phyloP scores from a whole-genome alignment of 441 rosid species.

The Codiaeum variegatum region DNA sequence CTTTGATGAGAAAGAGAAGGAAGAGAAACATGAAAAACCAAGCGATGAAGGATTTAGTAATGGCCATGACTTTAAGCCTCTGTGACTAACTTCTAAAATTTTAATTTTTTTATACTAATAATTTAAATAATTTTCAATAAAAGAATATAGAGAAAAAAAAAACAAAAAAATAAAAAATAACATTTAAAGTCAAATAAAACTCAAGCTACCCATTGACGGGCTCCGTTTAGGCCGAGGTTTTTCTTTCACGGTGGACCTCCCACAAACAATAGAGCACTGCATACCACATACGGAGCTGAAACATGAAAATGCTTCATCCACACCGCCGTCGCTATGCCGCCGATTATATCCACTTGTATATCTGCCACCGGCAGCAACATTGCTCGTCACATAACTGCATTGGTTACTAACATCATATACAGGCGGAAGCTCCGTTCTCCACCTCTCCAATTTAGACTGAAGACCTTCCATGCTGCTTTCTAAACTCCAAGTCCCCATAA shows the following conservation, averaged over 20 bases:
- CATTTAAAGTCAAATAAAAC: conserved; percentile 22
- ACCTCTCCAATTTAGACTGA: conserved; percentile 66
- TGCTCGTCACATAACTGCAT: conserved; percentile 30
- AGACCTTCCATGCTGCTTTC: conserved; percentile 69
- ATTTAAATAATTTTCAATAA: neutral
- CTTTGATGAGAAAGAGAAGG: conserved; percentile 37
- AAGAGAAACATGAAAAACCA: conserved; percentile 46
- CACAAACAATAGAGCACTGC: conserved; percentile 65
- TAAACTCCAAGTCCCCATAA: conserved; percentile 46
- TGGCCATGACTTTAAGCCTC: conserved; percentile 35
- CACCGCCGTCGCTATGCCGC: conserved; percentile 26
- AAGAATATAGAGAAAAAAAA: neutral
- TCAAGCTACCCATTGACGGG: conserved; percentile 28
- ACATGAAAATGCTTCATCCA: conserved; percentile 54
- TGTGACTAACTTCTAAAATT: neutral
- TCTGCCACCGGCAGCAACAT: conserved; percentile 1
- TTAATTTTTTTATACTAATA: neutral
- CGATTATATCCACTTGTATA: conserved; percentile 23
- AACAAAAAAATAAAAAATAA: neutral
- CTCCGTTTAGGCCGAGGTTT: conserved; percentile 25
- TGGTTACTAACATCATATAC: conserved; percentile 40
- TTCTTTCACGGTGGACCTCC: conserved; percentile 22
- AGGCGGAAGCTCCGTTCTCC: conserved; percentile 71
- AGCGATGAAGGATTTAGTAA: conserved; percentile 36
- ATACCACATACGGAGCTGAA: conserved; percentile 72